Percentiles rank a stretch among this genome's conserved stretches.
phyloP scores from a whole-genome alignment of 2,329 filamentous ascomycete genomes.

The Penicillium vulpinum region DNA sequence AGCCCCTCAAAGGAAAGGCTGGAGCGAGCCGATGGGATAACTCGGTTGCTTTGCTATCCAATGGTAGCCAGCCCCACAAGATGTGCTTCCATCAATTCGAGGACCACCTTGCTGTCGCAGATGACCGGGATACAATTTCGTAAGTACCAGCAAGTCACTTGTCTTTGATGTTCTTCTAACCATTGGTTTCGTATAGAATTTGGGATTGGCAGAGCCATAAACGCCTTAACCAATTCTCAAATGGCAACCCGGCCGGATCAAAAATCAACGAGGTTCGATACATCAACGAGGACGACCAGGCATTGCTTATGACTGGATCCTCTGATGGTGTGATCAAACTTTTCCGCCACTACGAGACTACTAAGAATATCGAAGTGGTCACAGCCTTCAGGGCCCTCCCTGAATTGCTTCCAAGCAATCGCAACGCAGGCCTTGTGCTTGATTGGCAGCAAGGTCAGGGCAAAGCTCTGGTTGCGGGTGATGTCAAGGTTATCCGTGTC shows the following conservation, averaged over 20 bases:
- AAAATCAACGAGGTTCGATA: slow-evolving; percentile 94
- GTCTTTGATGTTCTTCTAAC: not conserved
- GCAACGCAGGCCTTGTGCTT: slow-evolving; percentile 93
- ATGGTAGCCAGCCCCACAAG: slow-evolving; percentile 82
- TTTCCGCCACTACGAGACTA: slow-evolving; percentile 85
- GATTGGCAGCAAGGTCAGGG: slow-evolving; percentile 99
- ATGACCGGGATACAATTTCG: slow-evolving; percentile 85
- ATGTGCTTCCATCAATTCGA: slow-evolving; percentile 99
- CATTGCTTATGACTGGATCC: slow-evolving; percentile 89
- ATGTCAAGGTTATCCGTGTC: slow-evolving; percentile 90
- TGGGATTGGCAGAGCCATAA: slow-evolving; percentile 88
- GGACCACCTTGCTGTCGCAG: slow-evolving; percentile 88
- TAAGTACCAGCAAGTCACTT: slow-evolving; percentile 31
- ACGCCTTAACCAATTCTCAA: slow-evolving; percentile 81
- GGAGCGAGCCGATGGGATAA: slow-evolving; percentile 85
- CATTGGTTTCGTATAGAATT: slow-evolving; percentile 50
- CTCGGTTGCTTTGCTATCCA: slow-evolving; percentile 79
- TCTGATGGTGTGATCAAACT: slow-evolving; percentile 93
- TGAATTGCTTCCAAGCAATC: slow-evolving; percentile 89
- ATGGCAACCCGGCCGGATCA: slow-evolving; percentile 87
- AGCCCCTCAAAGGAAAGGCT: slow-evolving; percentile 87
- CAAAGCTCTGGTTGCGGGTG: slow-evolving; percentile 89
- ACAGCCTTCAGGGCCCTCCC: slow-evolving; percentile 89
- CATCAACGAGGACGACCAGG: slow-evolving; percentile 97
- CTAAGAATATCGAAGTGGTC: slow-evolving; percentile 75